Evolutionary conservation across 179 eudicot genomes (phyloP).

Genomic region (Nepenthes alata): DNA sequence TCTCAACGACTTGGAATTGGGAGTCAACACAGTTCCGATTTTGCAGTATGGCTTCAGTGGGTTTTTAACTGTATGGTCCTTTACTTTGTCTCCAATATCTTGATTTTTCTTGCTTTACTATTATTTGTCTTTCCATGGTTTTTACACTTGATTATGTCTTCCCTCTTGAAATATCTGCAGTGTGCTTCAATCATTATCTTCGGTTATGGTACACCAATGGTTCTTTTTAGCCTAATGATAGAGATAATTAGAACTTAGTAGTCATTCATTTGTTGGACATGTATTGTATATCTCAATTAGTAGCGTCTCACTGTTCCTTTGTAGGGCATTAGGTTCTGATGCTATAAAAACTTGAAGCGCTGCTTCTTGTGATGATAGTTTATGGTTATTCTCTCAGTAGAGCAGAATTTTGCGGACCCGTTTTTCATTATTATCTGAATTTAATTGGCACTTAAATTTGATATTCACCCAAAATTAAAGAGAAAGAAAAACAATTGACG

Average conservation of each 20-base stretch:
- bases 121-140: not conserved
- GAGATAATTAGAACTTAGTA: not conserved
- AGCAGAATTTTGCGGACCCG: no score
- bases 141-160: not conserved
- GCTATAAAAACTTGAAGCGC: not conserved
- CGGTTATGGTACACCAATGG: not conserved
- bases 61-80: conserved; percentile 77
- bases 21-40: conserved; percentile 63
- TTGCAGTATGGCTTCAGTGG: conserved; percentile 96
- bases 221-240: not conserved
- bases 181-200: not conserved
- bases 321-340: not conserved
- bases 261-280: not conserved
- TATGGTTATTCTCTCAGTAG: no score
- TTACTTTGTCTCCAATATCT: conserved; percentile 14
- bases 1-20: conserved; percentile 89
- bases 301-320: not conserved
- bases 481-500: no score
- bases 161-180: not conserved
- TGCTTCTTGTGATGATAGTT: no score
- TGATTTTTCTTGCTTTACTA: conserved; percentile 3
- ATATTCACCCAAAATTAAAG: no score
- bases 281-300: not conserved
- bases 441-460: no score
- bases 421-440: no score